Evolutionary conservation across 2,329 filamentous ascomycete species (phyloP).

Genomic region (Fusarium beomiforme): DNA sequence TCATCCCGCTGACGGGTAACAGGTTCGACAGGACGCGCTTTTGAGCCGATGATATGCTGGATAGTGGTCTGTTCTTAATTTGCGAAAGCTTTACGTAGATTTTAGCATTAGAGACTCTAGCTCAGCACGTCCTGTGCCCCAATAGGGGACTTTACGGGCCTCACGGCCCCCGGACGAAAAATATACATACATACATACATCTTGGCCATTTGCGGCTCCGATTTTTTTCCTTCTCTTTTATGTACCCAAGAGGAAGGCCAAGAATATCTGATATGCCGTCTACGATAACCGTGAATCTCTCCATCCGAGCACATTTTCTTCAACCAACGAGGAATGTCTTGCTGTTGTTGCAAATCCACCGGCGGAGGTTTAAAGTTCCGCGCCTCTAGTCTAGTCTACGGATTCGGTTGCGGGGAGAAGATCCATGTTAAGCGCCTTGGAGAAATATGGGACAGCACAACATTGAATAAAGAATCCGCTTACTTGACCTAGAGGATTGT

Average conservation of each 20-base stretch:
- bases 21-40: no score
- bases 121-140: no score
- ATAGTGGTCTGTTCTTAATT: no score
- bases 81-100: no score
- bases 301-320: not conserved
- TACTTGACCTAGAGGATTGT: accelerated
- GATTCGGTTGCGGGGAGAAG: not conserved
- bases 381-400: accelerated
- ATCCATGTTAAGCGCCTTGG: not conserved
- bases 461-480: not conserved
- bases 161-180: no score
- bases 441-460: not conserved
- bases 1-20: no score
- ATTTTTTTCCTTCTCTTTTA: not conserved
- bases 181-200: no score
- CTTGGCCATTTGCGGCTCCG: not conserved
- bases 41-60: no score
- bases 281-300: not conserved
- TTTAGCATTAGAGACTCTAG: no score
- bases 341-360: accelerated
- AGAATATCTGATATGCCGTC: not conserved
- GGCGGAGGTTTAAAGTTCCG: not conserved
- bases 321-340: not conserved
- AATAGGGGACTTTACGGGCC: no score
- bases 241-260: not conserved